A percentile compares a stretch with the other conserved stretches of the same genome.
These are phyloP conservation scores for Epithele typhae DNA, from an alignment of 768 basidiomycete genomes.

Conservation along the genomic window DNA sequence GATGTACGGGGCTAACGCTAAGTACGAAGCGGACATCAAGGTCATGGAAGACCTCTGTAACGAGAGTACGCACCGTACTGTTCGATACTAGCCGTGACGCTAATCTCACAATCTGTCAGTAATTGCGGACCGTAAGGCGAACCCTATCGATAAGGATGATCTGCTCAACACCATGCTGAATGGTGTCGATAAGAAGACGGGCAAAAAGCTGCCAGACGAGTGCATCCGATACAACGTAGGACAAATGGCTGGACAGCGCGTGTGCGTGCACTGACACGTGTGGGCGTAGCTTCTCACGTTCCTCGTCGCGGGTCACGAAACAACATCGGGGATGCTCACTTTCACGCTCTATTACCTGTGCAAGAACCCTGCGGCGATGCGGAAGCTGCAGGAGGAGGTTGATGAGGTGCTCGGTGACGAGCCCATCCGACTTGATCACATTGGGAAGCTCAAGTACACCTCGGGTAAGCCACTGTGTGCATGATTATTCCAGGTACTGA, in stretches of 20 bases:
- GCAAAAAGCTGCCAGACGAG: constrained; percentile 35
- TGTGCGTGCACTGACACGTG: not conserved
- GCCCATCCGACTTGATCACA: constrained; percentile 34
- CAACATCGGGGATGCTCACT: constrained; percentile 36
- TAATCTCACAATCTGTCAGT: too few relatives aligned
- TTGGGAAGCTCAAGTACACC: constrained; percentile 41
- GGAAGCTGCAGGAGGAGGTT: constrained; percentile 42
- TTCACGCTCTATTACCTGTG: constrained; percentile 43
- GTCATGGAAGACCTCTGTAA: constrained; percentile 38
- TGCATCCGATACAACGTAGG: constrained; percentile 40
- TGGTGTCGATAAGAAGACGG: constrained; percentile 41
- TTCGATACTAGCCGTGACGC: too few relatives aligned
- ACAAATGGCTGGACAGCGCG: not conserved
- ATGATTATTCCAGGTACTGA: not conserved
- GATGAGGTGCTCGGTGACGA: constrained; percentile 41
- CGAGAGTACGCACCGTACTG: constrained; percentile 28
- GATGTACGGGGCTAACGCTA: constrained; percentile 31
- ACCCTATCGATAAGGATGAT: constrained; percentile 38
- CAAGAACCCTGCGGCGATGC: constrained; percentile 38
- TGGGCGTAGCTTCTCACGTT: constrained; percentile 40
- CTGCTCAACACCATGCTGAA: constrained; percentile 43
- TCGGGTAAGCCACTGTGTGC: constrained; percentile 24
- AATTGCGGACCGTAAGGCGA: constrained; percentile 33
- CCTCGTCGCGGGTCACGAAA: constrained; percentile 46
- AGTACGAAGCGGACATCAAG: constrained; percentile 39